Evolutionary conservation across 106 monocot genomes (phyloP), one percentile per base, ranked within the genome.

Genomic region (Allium sativum): DNA sequence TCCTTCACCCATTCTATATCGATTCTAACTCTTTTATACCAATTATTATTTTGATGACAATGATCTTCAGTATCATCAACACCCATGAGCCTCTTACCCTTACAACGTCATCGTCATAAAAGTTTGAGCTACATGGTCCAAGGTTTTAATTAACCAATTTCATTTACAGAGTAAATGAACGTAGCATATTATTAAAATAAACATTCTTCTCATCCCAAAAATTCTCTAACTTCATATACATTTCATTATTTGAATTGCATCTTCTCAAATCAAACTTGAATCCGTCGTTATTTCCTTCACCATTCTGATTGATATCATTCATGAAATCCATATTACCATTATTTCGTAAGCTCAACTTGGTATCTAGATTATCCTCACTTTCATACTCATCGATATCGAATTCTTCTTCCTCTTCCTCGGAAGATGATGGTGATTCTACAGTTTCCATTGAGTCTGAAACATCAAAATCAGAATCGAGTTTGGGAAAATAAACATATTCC

Each of bases 381-480:
- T 18, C 55, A 64, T 64, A 10, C 13, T 17, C 44, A 12, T 62
- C 70, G 31, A 8, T 59, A 42, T 41, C 53, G 19, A 44, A 20
- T 8, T 10, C 66, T 1, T 20, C 50, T 45, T 73, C 74, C 61
- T 78, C 87, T 59, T 91, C 87, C 50, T 82, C 82, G 70, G n/a
- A n/a, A 87, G 68, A 20, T 55, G 53, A 81, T 83, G 84, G 61
- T 85, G 56, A 60, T 90, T 58, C 58, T 16, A 17, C 59, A 42
- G 18, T 44, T 6, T 44, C 43, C 43, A 17, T 17, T 7, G 60
- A 60, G 42, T 44, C 60, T 10, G 62, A 62, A 47, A 48, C 62
- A 20, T 62, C 18, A 12, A 62, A 12, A 12, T 45, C 21, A 20
- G 62, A 62, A 1, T 62, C 62, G 14, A 47, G 62, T 6, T 62